These are phyloP conservation scores for Diatrype stigma DNA, from an alignment of 2,329 filamentous ascomycete species.

Conservation along the genomic window DNA sequence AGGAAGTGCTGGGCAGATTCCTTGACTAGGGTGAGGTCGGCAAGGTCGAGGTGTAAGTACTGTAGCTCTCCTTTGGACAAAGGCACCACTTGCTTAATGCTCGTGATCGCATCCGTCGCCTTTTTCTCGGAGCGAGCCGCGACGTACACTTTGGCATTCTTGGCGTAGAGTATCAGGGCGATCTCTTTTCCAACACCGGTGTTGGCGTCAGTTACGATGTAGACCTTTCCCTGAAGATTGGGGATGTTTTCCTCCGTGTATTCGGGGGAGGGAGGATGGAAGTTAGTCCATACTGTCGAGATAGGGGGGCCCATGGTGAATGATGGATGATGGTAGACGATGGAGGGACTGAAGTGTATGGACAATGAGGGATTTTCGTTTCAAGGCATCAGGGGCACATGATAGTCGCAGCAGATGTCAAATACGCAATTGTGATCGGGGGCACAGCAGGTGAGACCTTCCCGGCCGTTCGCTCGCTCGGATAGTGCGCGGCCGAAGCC, in stretches of 20 bases:
- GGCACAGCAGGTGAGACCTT: too few relatives aligned
- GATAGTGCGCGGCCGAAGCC: too few relatives aligned
- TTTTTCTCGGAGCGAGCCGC: not conserved
- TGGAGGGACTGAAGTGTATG: too few relatives aligned
- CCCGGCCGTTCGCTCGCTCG: too few relatives aligned
- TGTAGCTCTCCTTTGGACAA: not conserved
- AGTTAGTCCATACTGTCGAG: not conserved
- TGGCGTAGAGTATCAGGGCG: conserved; percentile 1
- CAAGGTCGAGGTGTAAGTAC: not conserved
- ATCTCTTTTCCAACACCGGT: conserved; percentile 1
- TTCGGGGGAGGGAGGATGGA: not conserved
- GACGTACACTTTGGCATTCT: conserved; percentile 3
- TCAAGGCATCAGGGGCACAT: too few relatives aligned
- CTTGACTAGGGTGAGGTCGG: conserved; percentile 1
- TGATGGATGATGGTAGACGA: too few relatives aligned
- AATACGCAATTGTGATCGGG: too few relatives aligned
- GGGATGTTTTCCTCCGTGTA: too few relatives aligned
- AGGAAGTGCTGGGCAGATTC: not conserved
- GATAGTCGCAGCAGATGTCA: too few relatives aligned
- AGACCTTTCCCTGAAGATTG: too few relatives aligned
- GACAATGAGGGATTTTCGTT: too few relatives aligned
- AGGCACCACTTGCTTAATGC: not conserved
- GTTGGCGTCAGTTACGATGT: conserved; percentile 1
- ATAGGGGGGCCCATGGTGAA: too few relatives aligned
- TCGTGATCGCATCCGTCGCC: not conserved